phyloP scores from a whole-genome alignment of 2,329 filamentous ascomycete genomes.

The Penicillium sp. region DNA sequence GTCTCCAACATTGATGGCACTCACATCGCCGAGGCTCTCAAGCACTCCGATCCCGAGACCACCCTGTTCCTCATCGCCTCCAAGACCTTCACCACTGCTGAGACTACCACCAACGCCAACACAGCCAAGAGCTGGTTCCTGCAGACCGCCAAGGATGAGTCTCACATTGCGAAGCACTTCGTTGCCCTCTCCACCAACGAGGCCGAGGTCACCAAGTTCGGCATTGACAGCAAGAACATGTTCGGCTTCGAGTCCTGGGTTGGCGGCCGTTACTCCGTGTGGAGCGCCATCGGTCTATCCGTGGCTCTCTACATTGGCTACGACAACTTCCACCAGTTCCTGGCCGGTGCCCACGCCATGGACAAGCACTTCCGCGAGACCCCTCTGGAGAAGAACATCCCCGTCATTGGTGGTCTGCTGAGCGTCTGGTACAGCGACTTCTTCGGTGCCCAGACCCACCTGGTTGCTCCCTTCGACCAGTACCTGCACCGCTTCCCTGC shows the following conservation, averaged over 20 bases:
- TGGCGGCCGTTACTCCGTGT: constrained; percentile 96
- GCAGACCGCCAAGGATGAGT: constrained; percentile 73
- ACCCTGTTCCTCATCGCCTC: constrained; percentile 98
- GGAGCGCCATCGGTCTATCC: constrained; percentile 96
- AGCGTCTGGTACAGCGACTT: constrained; percentile 99
- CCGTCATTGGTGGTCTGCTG: constrained; percentile 84
- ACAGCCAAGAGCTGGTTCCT: constrained; percentile 97
- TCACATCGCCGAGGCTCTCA: constrained; percentile 92
- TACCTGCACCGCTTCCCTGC: constrained; percentile 99
- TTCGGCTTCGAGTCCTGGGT: constrained; percentile 99
- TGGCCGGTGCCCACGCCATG: constrained; percentile 93
- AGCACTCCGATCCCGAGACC: constrained; percentile 88
- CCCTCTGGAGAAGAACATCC: constrained; percentile 92
- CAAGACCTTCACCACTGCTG: constrained; percentile 98
- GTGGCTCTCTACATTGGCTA: constrained; percentile 94
- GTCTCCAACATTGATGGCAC: constrained; percentile 99
- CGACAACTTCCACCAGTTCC: constrained; percentile 97
- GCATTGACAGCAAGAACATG: constrained; percentile 99
- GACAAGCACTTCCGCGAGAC: constrained; percentile 96
- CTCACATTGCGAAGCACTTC: constrained; percentile 92
- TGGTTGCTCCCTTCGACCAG: constrained; percentile 97
- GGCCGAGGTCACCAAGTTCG: constrained; percentile 94
- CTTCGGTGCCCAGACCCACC: constrained; percentile 95
- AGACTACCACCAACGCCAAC: constrained; percentile 97
- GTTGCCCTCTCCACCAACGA: constrained; percentile 97